Conservation (phyloP, 176 grass and related monocot species). For the Cenchrus americanus region DNA sequence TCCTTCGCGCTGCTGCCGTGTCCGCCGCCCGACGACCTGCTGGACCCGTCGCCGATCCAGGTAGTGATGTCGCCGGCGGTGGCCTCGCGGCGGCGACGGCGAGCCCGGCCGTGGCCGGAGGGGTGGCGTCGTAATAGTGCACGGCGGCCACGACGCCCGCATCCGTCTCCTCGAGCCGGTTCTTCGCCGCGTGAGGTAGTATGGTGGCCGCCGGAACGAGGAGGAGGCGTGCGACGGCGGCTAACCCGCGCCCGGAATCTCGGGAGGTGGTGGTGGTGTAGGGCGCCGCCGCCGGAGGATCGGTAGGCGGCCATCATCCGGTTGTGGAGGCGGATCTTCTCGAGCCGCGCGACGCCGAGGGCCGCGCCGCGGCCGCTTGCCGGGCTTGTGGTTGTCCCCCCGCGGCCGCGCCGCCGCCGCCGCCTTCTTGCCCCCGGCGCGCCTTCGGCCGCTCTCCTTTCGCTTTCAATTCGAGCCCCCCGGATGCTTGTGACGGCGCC, state of each 20-base stretch:
- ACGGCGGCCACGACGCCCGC: slow-evolving; percentile 7
- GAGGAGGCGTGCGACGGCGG: not conserved
- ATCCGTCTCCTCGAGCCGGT: not conserved
- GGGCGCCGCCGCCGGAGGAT: not conserved
- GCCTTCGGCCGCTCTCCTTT: slow-evolving; percentile 33
- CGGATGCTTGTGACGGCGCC: too few species aligned
- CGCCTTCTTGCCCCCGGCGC: slow-evolving; percentile 23
- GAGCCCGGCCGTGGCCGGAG: slow-evolving; percentile 23
- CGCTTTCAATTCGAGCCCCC: too few species aligned
- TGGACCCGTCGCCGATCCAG: slow-evolving; percentile 40
- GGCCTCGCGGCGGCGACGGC: not conserved
- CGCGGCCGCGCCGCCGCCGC: not conserved
- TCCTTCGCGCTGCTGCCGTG: slow-evolving; percentile 33
- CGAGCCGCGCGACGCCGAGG: slow-evolving; percentile 57
- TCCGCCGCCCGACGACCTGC: not conserved
- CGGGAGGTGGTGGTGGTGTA: too few species aligned
- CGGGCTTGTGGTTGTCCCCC: not conserved
- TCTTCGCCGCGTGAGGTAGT: not conserved
- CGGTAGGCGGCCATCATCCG: slow-evolving; percentile 56
- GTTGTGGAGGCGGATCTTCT: slow-evolving; percentile 68
- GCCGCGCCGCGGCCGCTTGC: slow-evolving; percentile 59
- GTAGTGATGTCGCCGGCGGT: slow-evolving; percentile 24
- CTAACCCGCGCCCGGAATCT: not conserved
- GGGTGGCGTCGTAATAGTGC: slow-evolving; percentile 37
- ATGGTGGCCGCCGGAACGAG: slow-evolving; percentile 30